Conservation (phyloP, 805 yeast genomes). For the Yarrowia porcina region DNA sequence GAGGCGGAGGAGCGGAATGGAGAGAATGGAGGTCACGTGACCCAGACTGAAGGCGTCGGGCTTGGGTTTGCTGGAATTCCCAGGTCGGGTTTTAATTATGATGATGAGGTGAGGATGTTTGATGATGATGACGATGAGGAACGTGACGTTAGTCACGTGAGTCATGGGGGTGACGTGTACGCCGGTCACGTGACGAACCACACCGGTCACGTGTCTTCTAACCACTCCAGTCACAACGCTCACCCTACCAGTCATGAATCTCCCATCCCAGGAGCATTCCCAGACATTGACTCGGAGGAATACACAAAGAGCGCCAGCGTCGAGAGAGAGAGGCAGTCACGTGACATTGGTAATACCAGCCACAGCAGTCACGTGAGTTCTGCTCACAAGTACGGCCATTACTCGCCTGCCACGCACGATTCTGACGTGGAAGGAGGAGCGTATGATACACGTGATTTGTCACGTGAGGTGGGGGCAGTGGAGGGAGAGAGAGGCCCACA, state of each 20-base stretch:
- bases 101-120: not conserved
- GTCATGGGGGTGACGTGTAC: too few relatives aligned
- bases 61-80: constrained; percentile 12
- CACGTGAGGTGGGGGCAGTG: not conserved
- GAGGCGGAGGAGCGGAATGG: not conserved
- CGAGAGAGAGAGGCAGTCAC: not conserved
- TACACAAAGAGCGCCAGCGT: not conserved
- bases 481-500: too few relatives aligned
- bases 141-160: too few relatives aligned
- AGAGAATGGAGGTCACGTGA: too few relatives aligned
- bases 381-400: not conserved
- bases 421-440: not conserved
- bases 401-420: not conserved
- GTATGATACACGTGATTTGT: not conserved
- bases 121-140: not conserved
- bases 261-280: not conserved
- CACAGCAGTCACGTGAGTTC: not conserved
- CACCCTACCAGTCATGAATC: too few relatives aligned
- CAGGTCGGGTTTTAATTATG: not conserved
- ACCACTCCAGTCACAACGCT: too few relatives aligned
- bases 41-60: too few relatives aligned
- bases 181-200: too few relatives aligned
- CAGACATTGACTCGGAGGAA: not conserved
- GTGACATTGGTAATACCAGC: not conserved
- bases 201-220: too few relatives aligned